Evolutionary conservation across 1,139 yeast genomes (phyloP).

Genomic region (Ogataea hybrid): DNA sequence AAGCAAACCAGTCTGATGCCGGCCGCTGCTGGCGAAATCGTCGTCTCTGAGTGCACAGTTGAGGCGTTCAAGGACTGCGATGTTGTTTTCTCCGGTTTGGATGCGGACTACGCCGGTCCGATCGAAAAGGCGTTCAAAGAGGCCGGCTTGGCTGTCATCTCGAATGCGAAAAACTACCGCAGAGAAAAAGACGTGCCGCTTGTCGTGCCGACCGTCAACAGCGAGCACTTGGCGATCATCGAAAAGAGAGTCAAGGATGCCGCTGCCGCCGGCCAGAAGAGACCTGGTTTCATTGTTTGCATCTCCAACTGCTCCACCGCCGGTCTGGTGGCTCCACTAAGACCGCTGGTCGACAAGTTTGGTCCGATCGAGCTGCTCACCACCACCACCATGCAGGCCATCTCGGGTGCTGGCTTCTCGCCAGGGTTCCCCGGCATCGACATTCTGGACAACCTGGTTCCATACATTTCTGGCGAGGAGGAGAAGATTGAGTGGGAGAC

Average conservation of each 20-base stretch:
- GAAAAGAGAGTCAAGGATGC: conserved; percentile 58
- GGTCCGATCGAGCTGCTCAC: conserved; percentile 89
- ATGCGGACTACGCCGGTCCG: conserved; percentile 89
- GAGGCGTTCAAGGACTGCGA: conserved; percentile 85
- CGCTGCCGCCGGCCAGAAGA: conserved; percentile 46
- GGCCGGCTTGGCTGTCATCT: conserved; percentile 78
- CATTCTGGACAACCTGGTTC: conserved; percentile 89
- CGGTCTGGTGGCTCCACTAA: conserved; percentile 93
- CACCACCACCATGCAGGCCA: conserved; percentile 93
- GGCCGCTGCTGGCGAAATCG: conserved; percentile 53
- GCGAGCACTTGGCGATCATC: conserved; percentile 82
- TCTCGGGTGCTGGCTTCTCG: conserved; percentile 97
- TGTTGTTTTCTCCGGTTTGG: conserved; percentile 92
- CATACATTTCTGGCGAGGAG: conserved; percentile 95
- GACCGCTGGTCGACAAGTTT: conserved; percentile 82
- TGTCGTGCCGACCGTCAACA: conserved; percentile 91
- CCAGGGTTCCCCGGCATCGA: conserved; percentile 98
- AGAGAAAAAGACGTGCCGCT: conserved; percentile 85
- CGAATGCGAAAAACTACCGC: conserved; percentile 96
- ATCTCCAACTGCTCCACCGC: conserved; percentile 99
- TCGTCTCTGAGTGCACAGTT: conserved; percentile 75
- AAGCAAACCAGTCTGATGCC: conserved; percentile 89
- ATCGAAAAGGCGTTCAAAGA: conserved; percentile 83
- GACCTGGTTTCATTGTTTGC: conserved; percentile 85
- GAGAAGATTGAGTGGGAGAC: conserved; percentile 99